phyloP scores from a whole-genome alignment of 2,329 filamentous ascomycete species.

The Knufia petricola region DNA sequence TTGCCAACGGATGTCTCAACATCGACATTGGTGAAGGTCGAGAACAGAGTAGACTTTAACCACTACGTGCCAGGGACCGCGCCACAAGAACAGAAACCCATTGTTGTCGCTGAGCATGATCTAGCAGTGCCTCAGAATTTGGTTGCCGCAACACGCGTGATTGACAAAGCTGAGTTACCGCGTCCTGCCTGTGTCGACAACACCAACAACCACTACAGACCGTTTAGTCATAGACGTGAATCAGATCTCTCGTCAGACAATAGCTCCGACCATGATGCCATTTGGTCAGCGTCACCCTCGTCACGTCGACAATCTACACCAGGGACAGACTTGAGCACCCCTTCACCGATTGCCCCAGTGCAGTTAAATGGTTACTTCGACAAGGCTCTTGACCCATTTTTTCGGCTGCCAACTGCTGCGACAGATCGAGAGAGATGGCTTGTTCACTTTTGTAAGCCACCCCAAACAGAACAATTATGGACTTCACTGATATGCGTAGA shows the following conservation, averaged over 20 bases:
- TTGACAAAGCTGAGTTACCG: not conserved
- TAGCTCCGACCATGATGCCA: conserved; percentile 4
- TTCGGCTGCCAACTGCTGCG: not conserved
- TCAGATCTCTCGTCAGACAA: conserved; percentile 5
- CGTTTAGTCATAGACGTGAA: not conserved
- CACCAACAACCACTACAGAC: not conserved
- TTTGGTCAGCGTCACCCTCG: conserved; percentile 6
- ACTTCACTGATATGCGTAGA: not conserved
- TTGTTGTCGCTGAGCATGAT: not conserved
- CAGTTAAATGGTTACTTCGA: conserved; percentile 6
- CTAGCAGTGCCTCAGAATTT: not conserved
- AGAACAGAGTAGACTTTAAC: not conserved
- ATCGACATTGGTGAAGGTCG: not conserved
- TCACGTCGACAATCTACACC: conserved; percentile 3
- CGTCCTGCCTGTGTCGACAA: not conserved
- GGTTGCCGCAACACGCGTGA: not conserved
- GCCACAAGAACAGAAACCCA: not conserved
- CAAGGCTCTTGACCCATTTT: conserved; percentile 8
- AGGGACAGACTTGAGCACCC: conserved; percentile 1
- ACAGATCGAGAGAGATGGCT: conserved; percentile 7
- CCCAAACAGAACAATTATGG: not conserved
- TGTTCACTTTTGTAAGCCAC: conserved; percentile 6
- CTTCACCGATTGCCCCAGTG: not conserved
- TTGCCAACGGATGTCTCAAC: not conserved
- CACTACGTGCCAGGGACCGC: not conserved